phyloP scores from a whole-genome alignment of 2,329 filamentous ascomycete genomes.

The Rhynchosporium secalis region DNA sequence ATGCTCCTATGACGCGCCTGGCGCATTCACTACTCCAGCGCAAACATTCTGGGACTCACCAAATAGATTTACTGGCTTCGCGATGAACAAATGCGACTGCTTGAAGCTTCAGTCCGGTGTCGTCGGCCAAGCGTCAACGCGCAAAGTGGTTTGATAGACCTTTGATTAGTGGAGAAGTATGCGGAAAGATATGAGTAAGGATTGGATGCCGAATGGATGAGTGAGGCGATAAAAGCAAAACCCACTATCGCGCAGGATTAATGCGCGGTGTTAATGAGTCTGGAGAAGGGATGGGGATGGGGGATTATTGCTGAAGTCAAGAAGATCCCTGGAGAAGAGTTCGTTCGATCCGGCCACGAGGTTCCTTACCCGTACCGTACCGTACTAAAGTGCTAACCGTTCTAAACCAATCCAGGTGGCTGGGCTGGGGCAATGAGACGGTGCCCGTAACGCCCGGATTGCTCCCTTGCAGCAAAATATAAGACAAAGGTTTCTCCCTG shows the following conservation, averaged over 20 bases:
- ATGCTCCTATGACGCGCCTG: neutral
- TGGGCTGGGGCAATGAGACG: conserved; percentile 21
- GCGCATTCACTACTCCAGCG: conserved; percentile 10
- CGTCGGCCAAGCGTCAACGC: conserved; percentile 9
- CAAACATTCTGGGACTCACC: neutral
- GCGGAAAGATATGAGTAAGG: conserved; percentile 5
- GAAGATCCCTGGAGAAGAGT: conserved; percentile 23
- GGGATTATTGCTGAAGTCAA: neutral
- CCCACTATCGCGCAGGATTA: conserved; percentile 15
- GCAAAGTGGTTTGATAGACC: conserved; percentile 22
- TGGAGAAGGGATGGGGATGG: conserved; percentile 19
- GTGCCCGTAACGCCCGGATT: neutral
- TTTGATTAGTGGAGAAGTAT: conserved; percentile 4
- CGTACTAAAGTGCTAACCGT: neutral
- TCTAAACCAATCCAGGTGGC: neutral
- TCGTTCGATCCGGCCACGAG: conserved; percentile 10
- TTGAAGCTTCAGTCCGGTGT: conserved; percentile 14
- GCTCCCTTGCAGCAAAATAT: neutral
- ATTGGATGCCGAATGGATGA: conserved; percentile 16
- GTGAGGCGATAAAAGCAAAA: conserved; percentile 17
- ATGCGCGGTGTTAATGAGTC: conserved; percentile 18
- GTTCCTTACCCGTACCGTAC: neutral
- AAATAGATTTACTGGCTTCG: neutral
- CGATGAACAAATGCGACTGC: conserved; percentile 15
- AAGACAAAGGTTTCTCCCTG: neutral